phyloP scores from a whole-genome alignment of 208 protist species.

The Trypanosoma conorhini region DNA sequence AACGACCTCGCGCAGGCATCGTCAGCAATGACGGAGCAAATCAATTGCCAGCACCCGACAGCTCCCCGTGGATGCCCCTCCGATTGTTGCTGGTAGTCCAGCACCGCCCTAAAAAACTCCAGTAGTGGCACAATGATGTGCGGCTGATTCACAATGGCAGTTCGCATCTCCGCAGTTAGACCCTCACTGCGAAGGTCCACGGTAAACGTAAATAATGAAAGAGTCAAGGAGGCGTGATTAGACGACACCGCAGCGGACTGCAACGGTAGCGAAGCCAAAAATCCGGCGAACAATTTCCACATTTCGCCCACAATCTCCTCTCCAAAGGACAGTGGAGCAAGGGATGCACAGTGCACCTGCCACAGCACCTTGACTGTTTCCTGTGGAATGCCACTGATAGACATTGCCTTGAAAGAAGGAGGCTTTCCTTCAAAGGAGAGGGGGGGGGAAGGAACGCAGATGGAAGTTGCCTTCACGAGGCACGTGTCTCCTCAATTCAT shows the following conservation, averaged over 20 bases:
- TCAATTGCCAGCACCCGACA: constrained; percentile 20
- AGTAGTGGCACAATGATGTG: constrained; percentile 61
- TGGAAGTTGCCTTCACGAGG: not conserved
- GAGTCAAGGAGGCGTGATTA: not conserved
- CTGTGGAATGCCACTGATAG: constrained; percentile 24
- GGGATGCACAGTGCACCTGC: constrained; percentile 53
- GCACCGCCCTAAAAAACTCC: constrained; percentile 75
- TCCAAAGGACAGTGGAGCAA: constrained; percentile 44
- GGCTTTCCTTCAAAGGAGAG: not conserved
- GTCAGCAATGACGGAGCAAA: constrained; percentile 41
- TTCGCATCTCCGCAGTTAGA: constrained; percentile 45
- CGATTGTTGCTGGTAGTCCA: constrained; percentile 29
- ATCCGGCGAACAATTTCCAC: constrained; percentile 67
- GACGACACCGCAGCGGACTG: constrained; percentile 28
- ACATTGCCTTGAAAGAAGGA: constrained; percentile 22
- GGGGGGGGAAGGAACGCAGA: constrained; percentile 1
- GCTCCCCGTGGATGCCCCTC: constrained; percentile 2
- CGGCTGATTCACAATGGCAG: constrained; percentile 54
- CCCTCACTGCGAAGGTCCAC: constrained; percentile 27
- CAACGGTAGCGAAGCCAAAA: constrained; percentile 40
- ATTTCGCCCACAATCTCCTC: constrained; percentile 67
- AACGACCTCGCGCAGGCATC: constrained; percentile 43
- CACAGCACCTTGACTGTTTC: constrained; percentile 56
- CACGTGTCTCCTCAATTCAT: not conserved
- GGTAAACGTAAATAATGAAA: constrained; percentile 24